A percentile compares a stretch with the other conserved stretches of the same genome.
Conservation (phyloP, 805 yeast genomes). For the Metschnikowia koreensis region DNA sequence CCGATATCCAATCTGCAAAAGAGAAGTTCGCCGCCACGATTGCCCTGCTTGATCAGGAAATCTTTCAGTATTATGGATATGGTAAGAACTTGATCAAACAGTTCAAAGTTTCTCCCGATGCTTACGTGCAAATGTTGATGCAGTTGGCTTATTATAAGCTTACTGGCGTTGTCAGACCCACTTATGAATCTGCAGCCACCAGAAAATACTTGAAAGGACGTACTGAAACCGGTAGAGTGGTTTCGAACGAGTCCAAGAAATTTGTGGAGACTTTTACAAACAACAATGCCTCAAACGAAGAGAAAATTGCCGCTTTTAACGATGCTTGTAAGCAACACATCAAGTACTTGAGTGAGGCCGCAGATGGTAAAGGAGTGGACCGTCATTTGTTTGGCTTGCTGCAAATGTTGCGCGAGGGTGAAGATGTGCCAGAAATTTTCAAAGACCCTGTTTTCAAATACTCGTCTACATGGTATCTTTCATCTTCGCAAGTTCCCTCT, state of each 20-base stretch:
- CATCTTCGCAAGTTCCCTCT: conserved; percentile 87
- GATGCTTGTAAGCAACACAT: conserved; percentile 75
- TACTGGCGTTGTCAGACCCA: conserved; percentile 78
- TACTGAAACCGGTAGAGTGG: conserved; percentile 90
- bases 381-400: conserved; percentile 90
- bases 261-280: conserved; percentile 77
- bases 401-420: conserved; percentile 60
- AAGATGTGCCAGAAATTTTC: conserved; percentile 65
- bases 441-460: conserved; percentile 72
- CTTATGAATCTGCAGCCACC: conserved; percentile 95
- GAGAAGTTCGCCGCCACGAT: conserved; percentile 55
- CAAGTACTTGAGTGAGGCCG: conserved; percentile 68
- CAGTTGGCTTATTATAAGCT: conserved; percentile 88
- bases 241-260: conserved; percentile 63
- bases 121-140: conserved; percentile 83
- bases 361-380: conserved; percentile 86
- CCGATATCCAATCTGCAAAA: conserved; percentile 55
- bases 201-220: conserved; percentile 86
- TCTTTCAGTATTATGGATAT: conserved; percentile 77
- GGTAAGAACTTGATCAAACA: conserved; percentile 85
- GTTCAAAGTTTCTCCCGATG: conserved; percentile 89
- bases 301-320: conserved; percentile 66
- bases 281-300: conserved; percentile 45
- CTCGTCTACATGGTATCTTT: conserved; percentile 80
- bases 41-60: conserved; percentile 67